Base-by-base conservation (phyloP, 2,329 filamentous ascomycete species). In the Zymoseptoria crescenta region DNA sequence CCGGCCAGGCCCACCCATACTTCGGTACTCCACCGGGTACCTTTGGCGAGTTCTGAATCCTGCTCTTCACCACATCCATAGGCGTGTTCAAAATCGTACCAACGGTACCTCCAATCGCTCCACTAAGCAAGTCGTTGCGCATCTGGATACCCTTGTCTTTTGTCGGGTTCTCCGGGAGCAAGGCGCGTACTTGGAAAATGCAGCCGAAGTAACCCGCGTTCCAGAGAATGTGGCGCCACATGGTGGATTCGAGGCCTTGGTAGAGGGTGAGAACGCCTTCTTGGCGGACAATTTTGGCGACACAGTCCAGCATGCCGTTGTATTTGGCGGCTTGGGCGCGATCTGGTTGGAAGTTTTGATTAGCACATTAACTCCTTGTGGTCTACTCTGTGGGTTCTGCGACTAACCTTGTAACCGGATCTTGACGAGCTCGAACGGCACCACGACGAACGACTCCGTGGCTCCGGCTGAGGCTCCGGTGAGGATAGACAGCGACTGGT, bases 1-100 rank as follows among this genome's bases (percentile, higher is more conserved):
- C 86, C 52, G 91, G 89, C 84, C 87, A 96, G 30, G 94, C 94
- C 94, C 94, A 99, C 83, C 97, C 96, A 81, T 99, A 99, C 83
- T 99, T 99, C 72, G 89, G 89, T 21, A 85, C 77, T 56, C 83
- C 80, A 4, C 94, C 94, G n/a, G 88, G 74, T 48, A 96, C 79
- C 80, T 89, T 93, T 66, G 89, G 82, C 58, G 85, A 91, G 79
- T 99, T 99, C 77, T 99, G 94, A 67, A 99, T 99, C 64, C 94
- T 87, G 66, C 89, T 95, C 84, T 99, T 99, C 78, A 97, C 92
- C 20, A 97, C 93, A 71, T 97, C 92, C 85, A 96, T 87, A 59
- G 92, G 91, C 2, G 93, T 97, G 81, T 99, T 99, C 64, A 97
- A 73, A 49, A 96, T 83, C 2, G 93, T 99, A 74, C 94, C 93